A percentile compares a stretch with the other conserved stretches of the same genome.
Conservation (phyloP, 2,329 filamentous ascomycete species). For the Colletotrichum sp. region DNA sequence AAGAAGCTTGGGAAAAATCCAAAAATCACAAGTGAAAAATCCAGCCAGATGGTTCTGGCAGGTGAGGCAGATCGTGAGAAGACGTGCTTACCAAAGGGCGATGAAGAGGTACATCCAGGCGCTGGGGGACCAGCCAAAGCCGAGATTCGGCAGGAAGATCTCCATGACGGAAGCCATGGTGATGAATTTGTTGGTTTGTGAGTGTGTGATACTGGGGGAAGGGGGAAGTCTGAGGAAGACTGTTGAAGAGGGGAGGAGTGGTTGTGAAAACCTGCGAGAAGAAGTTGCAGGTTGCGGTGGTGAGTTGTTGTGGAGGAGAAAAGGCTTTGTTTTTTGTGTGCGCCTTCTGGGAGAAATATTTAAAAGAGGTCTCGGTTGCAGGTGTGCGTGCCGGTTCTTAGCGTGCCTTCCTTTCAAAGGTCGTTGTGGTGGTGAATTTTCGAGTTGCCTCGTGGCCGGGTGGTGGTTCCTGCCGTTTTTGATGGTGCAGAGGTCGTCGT, state of each 20-base stretch:
- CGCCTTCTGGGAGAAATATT: not conserved
- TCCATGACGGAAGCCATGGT: constrained; percentile 14
- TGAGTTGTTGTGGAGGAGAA: not conserved
- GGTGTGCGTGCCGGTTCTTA: not conserved
- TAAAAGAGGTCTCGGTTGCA: not conserved
- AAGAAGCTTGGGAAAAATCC: not conserved
- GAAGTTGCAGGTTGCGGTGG: not conserved
- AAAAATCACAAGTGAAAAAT: not conserved
- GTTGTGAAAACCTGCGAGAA: not conserved
- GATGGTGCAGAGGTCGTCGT: not conserved
- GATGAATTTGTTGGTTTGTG: not conserved
- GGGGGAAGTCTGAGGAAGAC: not conserved
- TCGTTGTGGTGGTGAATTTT: not conserved
- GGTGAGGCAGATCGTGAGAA: not conserved
- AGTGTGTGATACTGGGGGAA: not conserved
- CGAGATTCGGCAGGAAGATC: constrained; percentile 17
- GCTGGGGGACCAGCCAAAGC: constrained; percentile 19
- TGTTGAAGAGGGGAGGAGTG: not conserved
- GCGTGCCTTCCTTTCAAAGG: constrained; percentile 8
- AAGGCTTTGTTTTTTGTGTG: not conserved
- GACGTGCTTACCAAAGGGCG: constrained; percentile 49
- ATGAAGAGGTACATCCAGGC: constrained; percentile 23
- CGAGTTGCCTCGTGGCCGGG: not conserved
- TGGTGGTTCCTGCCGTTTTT: constrained; percentile 1
- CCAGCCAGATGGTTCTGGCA: not conserved